Percentiles rank a stretch among this genome's conserved stretches.
Evolutionary conservation across 2,329 filamentous ascomycete genomes (phyloP).

Genomic region (Malbranchea cinnamomea): DNA sequence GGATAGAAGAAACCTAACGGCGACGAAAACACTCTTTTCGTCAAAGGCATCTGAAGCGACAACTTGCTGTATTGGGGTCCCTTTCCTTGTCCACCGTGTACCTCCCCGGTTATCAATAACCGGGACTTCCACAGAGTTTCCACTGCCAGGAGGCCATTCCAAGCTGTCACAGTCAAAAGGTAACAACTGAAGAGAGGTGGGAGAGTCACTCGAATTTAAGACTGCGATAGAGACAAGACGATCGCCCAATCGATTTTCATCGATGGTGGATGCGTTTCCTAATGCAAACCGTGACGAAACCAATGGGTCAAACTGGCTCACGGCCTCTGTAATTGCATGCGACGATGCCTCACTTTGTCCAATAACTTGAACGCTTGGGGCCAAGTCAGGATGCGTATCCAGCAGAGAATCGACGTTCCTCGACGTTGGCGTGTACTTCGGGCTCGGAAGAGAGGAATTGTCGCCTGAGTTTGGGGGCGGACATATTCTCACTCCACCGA

Average conservation of each 20-base stretch:
- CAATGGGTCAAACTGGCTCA: slow-evolving; percentile 20
- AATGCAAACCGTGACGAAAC: slow-evolving; percentile 32
- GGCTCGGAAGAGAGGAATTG: no score
- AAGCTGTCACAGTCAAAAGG: slow-evolving; percentile 17
- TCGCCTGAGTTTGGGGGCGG: no score
- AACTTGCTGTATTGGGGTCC: slow-evolving; percentile 39
- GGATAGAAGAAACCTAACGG: slow-evolving; percentile 32
- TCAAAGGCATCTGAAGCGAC: slow-evolving; percentile 34
- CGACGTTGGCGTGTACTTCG: no score
- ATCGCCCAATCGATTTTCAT: slow-evolving; percentile 14
- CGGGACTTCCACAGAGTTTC: slow-evolving; percentile 16
- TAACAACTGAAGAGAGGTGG: slow-evolving; percentile 34
- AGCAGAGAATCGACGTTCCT: no score
- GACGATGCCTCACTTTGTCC: slow-evolving; percentile 19
- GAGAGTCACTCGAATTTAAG: slow-evolving; percentile 28
- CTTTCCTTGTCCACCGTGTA: slow-evolving; percentile 34
- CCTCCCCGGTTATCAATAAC: slow-evolving; percentile 27
- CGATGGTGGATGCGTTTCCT: slow-evolving; percentile 31
- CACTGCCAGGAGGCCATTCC: slow-evolving; percentile 10
- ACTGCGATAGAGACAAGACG: slow-evolving; percentile 23
- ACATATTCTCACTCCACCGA: slow-evolving; percentile 1
- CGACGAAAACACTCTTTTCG: slow-evolving; percentile 31
- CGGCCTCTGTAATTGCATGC: slow-evolving; percentile 16
- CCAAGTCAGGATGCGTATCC: slow-evolving; percentile 21
- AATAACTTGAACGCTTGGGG: slow-evolving; percentile 17